These are phyloP conservation scores for Erigeron canadensis DNA, from an alignment of 129 eudicot species.

Conservation along the genomic window DNA sequence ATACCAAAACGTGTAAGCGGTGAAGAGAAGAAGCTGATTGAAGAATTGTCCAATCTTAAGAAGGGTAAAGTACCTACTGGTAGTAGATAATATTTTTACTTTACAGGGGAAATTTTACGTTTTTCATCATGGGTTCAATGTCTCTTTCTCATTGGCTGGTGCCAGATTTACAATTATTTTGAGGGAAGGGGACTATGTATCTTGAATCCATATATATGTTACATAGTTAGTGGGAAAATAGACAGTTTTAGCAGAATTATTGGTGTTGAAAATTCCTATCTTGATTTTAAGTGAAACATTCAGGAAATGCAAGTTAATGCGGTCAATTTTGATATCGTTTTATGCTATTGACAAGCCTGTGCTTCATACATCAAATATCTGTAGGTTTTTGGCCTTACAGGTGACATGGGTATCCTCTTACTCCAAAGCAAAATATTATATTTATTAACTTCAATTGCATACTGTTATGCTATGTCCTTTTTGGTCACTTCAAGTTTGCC, in stretches of 20 bases:
- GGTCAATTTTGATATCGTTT: not conserved
- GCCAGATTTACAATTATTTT: not conserved
- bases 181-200: constrained; percentile 13
- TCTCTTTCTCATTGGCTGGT: constrained; percentile 4
- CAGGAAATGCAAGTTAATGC: constrained; percentile 6
- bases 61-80: constrained; percentile 59
- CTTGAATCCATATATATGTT: constrained; percentile 8
- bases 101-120: constrained; percentile 6
- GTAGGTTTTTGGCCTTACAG: too few species aligned
- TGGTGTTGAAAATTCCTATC: constrained; percentile 16
- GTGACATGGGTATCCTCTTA: too few species aligned
- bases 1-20: constrained; percentile 70
- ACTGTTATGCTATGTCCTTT: too few species aligned
- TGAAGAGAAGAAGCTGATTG: constrained; percentile 76
- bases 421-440: too few species aligned
- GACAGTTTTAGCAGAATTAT: constrained; percentile 22
- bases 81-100: constrained; percentile 25
- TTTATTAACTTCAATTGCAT: too few species aligned
- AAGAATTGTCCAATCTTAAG: constrained; percentile 61
- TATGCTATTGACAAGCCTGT: not conserved
- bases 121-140: not conserved
- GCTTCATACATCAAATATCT: too few species aligned
- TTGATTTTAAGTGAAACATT: constrained; percentile 17
- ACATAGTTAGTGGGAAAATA: constrained; percentile 18
- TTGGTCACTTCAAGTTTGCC: too few species aligned